Evolutionary conservation across 306 rosid genomes (phyloP), one percentile per base, ranked within the genome.

Genomic region (Parietaria judaica): DNA sequence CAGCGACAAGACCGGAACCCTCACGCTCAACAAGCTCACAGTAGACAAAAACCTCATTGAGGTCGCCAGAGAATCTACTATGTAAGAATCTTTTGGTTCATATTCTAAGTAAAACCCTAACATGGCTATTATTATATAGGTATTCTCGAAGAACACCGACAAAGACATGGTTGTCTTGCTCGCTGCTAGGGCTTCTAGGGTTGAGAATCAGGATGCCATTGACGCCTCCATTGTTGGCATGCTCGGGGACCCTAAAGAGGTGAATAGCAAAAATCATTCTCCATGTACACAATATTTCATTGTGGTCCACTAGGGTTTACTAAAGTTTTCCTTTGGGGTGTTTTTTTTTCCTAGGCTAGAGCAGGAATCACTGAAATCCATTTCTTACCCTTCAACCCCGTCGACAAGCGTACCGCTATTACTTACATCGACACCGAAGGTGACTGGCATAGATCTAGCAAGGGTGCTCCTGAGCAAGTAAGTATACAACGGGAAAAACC

Each of bases 401-500:
- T 90, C 46, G 95, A 81, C 0, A 90, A 90, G 66, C 94, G 95
- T 61, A 90, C 95, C 2, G 97, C 97, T 48, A 86, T 80, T 58
- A 90, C 97, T 73, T 90, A 79, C 76, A 70, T 82, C 58, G 94
- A 90, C 15, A 10, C 6, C 13, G 7, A 82, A 3, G 86, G 86
- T 6, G 39, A 80, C 63, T 86, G 95, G 94, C 80, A 84, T 63
- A 66, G 97, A 66, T 70, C 84, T 68, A 86, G 95, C 90, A 90
- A 90, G 74, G 97, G 97, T 71, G 97, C 97, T 47, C 97, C 97
- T 55, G 97, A 90, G 66, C 95, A 90, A 80, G 97, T 90, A 70
- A 68, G 71, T 37, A 46, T 23, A 23, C 2, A 23, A 23, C 31
- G 31, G 31, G 31, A 2, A 23, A 23, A 1, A 23, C 31, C 31